Percentiles rank a stretch among this genome's conserved stretches.
phyloP scores from a whole-genome alignment of 805 yeast species.

The Myxozyma udenii region DNA sequence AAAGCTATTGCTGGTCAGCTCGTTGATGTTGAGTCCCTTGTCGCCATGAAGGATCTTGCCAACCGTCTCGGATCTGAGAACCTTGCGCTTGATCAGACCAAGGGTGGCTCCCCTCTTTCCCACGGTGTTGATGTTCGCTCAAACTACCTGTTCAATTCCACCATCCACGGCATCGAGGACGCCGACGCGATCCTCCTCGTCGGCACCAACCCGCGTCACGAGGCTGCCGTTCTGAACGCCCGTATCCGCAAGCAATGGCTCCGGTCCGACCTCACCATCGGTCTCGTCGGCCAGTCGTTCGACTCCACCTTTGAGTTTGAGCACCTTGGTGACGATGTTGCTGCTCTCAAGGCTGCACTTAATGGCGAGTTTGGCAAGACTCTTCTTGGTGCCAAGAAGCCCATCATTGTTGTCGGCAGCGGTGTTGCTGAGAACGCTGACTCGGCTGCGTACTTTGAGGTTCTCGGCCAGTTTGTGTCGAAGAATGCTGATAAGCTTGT shows the following conservation, averaged over 20 bases:
- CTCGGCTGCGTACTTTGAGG: constrained; percentile 56
- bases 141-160: constrained; percentile 74
- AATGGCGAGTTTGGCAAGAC: constrained; percentile 66
- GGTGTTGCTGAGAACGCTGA: constrained; percentile 69
- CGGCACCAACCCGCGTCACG: constrained; percentile 86
- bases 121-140: constrained; percentile 74
- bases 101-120: constrained; percentile 50
- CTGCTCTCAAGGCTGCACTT: constrained; percentile 58
- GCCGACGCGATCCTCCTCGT: constrained; percentile 77
- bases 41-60: constrained; percentile 73
- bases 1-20: constrained; percentile 81
- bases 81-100: constrained; percentile 66
- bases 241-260: constrained; percentile 82
- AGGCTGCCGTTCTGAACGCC: constrained; percentile 83
- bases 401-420: constrained; percentile 77
- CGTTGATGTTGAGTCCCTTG: constrained; percentile 77
- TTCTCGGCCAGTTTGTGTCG: constrained; percentile 58
- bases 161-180: constrained; percentile 73
- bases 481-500: constrained; percentile 55
- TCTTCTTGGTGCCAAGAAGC: constrained; percentile 63
- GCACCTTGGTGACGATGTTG: constrained; percentile 60
- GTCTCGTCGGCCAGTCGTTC: constrained; percentile 70
- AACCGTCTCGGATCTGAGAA: constrained; percentile 79
- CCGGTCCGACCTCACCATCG: constrained; percentile 59
- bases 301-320: constrained; percentile 70